Percentiles rank a stretch among this genome's conserved stretches.
Evolutionary conservation across 306 rosid genomes (phyloP).

Genomic region (Gynostemma pentaphyllum): DNA sequence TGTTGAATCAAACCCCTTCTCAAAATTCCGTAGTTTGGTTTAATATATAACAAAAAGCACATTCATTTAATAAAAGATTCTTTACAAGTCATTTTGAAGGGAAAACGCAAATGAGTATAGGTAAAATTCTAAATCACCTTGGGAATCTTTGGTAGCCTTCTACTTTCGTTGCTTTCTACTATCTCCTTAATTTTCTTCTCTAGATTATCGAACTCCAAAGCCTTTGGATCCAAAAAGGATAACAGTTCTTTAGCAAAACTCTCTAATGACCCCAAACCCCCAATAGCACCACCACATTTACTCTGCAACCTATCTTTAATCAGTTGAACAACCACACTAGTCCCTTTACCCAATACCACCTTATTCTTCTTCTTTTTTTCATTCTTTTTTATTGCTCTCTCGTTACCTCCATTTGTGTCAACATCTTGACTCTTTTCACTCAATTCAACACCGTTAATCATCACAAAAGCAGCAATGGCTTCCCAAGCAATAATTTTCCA

Average conservation of each 20-base stretch:
- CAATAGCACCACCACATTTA: constrained; percentile 16
- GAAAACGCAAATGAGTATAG: background rate
- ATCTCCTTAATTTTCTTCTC: constrained; percentile 56
- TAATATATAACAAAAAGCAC: background rate
- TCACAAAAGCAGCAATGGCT: constrained; percentile 29
- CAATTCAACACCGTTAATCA: constrained; percentile 46
- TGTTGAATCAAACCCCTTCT: background rate
- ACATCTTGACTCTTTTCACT: constrained; percentile 27
- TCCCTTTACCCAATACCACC: constrained; percentile 65
- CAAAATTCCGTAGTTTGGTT: too few species aligned
- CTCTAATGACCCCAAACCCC: constrained; percentile 30
- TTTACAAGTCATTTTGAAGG: too few species aligned
- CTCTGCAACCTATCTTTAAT: constrained; percentile 55
- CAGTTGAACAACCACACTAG: constrained; percentile 43
- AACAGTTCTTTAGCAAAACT: constrained; percentile 34
- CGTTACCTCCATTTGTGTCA: constrained; percentile 26
- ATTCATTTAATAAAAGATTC: too few species aligned
- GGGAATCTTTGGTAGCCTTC: constrained; percentile 95
- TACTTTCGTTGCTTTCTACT: constrained; percentile 82
- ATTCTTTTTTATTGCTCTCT: constrained; percentile 37
- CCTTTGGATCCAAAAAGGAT: constrained; percentile 45
- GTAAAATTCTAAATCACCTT: constrained; percentile 38
- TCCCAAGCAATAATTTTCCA: constrained; percentile 80
- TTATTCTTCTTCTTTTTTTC: constrained; percentile 74
- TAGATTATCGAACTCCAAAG: constrained; percentile 37